These are phyloP conservation scores for Sutorius australiensis DNA, from an alignment of 768 basidiomycete genomes.

Conservation along the genomic window DNA sequence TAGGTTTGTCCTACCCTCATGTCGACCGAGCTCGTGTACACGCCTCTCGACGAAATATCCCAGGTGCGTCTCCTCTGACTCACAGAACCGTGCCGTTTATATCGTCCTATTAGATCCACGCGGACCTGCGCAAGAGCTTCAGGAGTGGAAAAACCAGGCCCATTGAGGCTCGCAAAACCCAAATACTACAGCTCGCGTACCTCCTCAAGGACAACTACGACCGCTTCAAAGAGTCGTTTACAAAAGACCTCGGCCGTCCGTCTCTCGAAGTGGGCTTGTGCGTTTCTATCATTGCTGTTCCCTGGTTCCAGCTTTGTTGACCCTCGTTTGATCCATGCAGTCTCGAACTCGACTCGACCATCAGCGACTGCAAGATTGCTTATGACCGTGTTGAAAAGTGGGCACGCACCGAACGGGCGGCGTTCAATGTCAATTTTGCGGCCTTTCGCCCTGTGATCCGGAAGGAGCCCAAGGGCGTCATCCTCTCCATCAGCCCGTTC, in stretches of 20 bases:
- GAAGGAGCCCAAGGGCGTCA: conserved; percentile 75
- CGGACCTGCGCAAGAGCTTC: conserved; percentile 55
- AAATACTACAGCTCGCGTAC: conserved; percentile 72
- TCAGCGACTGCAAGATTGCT: conserved; percentile 53
- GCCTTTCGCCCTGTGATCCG: conserved; percentile 60
- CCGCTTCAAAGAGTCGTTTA: conserved; percentile 56
- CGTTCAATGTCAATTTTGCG: conserved; percentile 53
- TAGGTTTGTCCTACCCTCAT: conserved; percentile 1
- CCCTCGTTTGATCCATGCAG: conserved; percentile 32
- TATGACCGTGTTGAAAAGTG: conserved; percentile 69
- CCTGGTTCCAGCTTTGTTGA: neutral
- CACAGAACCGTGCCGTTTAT: neutral
- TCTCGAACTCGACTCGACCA: conserved; percentile 54
- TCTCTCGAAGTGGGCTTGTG: conserved; percentile 54
- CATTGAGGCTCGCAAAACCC: conserved; percentile 68
- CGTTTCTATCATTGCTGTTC: conserved; percentile 25
- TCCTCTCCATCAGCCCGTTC: conserved; percentile 69
- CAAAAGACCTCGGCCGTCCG: conserved; percentile 62
- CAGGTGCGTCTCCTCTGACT: conserved; percentile 32
- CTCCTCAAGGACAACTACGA: conserved; percentile 68
- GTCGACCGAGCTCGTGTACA: conserved; percentile 38
- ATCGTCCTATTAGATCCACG: conserved; percentile 45
- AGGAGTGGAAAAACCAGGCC: conserved; percentile 59
- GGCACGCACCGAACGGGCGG: conserved; percentile 59
- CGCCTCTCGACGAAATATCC: conserved; percentile 52